Base-by-base conservation (phyloP, 2,329 filamentous ascomycete species). In the Aspergillus fumigatus region DNA sequence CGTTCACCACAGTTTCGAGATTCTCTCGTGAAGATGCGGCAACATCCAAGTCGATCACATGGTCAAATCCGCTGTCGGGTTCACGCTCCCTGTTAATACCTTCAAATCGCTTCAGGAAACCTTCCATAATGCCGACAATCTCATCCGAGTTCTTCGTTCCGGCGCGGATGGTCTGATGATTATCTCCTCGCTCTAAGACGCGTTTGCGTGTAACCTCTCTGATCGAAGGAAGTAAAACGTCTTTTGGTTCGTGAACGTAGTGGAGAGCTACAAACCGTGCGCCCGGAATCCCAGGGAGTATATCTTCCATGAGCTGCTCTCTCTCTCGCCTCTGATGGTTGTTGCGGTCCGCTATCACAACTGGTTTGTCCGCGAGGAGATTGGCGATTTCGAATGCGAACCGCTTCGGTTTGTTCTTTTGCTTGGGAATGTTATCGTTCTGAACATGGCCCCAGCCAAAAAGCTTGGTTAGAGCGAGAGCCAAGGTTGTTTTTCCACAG, bases 111-210 rank as follows among this genome's bases (percentile, higher is more conserved):
- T 84, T 74, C 62, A 99, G 81, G 75, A 99, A 99, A 3, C 91
- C 90, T 65, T 97, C 90, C 94, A 99, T 97, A 65, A 99, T 96
- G 4, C 85, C 84, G 49, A 94, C 80, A 54, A 94, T 90, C 72
- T 96, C 93, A 19, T 81, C 77, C 49, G 80, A 75, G 48, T 88
- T 84, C 55, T 89, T 88, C 48, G 84, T 88, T n/a, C 78, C 80
- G 10, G 93, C 92, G 67, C 94, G 92, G 58, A 99, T 97, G 0
- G 94, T 99, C 75, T 99, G 94, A 72, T 99, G 94, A 68, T 97
- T 97, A 73, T 99, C 92, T 14, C 94, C 94, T 23, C 94, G 88
- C 5, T 85, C 82, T 21, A 97, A 77, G 0, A 99, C 90, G 51
- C 94, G 87, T 60, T 87, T 82, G 56, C 85, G 87, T 1, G 92